These are phyloP conservation scores for Cardamine occulta DNA, from an alignment of 345 rosid genomes.

Conservation along the genomic window DNA sequence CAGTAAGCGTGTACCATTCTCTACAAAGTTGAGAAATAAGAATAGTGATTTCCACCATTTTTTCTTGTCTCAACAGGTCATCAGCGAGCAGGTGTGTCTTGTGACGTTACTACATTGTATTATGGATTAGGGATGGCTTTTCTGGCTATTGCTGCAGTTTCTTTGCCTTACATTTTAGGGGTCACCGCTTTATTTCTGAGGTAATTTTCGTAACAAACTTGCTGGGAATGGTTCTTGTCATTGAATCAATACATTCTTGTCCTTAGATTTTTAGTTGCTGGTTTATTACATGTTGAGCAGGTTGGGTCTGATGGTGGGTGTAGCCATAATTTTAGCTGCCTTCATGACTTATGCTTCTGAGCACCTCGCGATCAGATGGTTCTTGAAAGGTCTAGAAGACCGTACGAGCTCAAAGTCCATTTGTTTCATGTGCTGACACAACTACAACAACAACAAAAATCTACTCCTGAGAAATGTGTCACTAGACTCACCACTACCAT, in stretches of 20 bases:
- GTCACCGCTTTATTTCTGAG: constrained; percentile 79
- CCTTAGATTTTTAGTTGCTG: constrained; percentile 12
- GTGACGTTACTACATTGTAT: constrained; percentile 59
- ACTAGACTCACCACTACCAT: background rate
- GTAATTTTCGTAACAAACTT: constrained; percentile 50
- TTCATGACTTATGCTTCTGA: constrained; percentile 90
- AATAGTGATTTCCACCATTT: constrained; percentile 2
- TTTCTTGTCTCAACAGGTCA: constrained; percentile 57
- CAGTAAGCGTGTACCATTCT: background rate
- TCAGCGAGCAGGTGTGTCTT: constrained; percentile 59
- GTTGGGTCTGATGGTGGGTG: constrained; percentile 81
- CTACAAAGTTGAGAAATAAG: constrained; percentile 1
- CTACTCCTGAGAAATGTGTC: constrained; percentile 9
- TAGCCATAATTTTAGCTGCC: constrained; percentile 74
- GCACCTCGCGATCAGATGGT: constrained; percentile 75
- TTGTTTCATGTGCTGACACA: constrained; percentile 56
- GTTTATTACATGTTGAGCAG: constrained; percentile 45
- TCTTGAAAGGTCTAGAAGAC: constrained; percentile 76
- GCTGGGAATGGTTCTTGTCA: constrained; percentile 28
- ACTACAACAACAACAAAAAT: background rate
- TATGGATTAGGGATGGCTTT: constrained; percentile 79
- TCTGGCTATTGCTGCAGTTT: constrained; percentile 66
- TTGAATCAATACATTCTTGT: constrained; percentile 7
- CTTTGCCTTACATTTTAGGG: constrained; percentile 78
- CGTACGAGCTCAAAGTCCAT: constrained; percentile 49